These are phyloP conservation scores for Rhynchospora breviuscula DNA, from an alignment of 176 grass and related monocot species.

Conservation along the genomic window DNA sequence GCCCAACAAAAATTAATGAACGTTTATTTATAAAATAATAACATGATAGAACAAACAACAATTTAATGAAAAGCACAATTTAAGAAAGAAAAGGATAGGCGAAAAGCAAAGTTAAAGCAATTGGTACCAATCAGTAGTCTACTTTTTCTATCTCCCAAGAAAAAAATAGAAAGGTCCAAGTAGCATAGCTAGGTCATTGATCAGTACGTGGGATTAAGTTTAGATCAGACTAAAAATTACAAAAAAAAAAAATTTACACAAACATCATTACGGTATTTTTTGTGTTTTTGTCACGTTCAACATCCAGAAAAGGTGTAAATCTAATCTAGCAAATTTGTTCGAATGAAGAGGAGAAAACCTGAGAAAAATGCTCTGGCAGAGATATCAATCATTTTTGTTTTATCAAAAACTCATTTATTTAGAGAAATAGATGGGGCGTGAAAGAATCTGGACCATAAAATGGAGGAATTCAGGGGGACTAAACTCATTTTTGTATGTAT, in stretches of 20 bases:
- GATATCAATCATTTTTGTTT: no score
- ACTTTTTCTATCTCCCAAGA: neutral
- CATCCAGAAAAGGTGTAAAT: no score
- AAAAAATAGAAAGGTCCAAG: neutral
- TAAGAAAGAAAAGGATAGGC: neutral
- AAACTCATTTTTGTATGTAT: no score
- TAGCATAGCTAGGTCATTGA: neutral
- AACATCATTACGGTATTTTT: neutral
- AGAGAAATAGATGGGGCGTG: no score
- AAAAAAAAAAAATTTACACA: neutral
- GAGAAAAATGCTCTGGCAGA: no score
- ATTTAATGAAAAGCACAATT: neutral
- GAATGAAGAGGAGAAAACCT: no score
- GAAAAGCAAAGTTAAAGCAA: neutral
- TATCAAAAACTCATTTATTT: no score
- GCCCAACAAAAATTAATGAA: neutral
- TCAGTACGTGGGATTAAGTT: neutral
- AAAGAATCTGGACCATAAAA: no score
- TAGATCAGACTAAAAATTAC: neutral
- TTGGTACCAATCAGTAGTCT: neutral
- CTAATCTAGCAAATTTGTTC: no score
- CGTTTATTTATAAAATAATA: neutral
- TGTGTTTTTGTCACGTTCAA: no score
- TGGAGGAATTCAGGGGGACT: no score
- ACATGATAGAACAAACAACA: neutral